Evolutionary conservation across 371 early-diverging fungal genomes (phyloP).

Genomic region (Encephalitozoon intestinalis): DNA sequence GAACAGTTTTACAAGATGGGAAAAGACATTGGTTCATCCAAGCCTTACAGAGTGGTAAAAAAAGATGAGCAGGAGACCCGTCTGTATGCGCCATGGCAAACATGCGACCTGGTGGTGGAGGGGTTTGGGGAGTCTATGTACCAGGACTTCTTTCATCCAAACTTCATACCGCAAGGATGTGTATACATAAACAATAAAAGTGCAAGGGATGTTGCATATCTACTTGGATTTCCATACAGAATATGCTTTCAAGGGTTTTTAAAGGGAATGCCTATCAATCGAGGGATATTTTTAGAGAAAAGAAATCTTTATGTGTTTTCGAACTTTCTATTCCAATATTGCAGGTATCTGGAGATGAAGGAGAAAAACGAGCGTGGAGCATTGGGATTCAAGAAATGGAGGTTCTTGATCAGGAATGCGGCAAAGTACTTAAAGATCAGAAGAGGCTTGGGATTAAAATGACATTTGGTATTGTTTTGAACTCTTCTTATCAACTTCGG

Average conservation of each 20-base stretch:
- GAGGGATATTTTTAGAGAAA: slow-evolving; percentile 42
- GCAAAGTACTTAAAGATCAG: not conserved
- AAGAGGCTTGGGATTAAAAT: not conserved
- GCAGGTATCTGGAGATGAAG: not conserved
- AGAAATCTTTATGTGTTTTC: slow-evolving; percentile 29
- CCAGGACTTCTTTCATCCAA: slow-evolving; percentile 41
- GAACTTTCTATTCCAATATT: slow-evolving; percentile 28
- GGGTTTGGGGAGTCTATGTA: slow-evolving; percentile 9
- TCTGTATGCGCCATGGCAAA: slow-evolving; percentile 44
- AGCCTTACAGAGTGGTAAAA: slow-evolving; percentile 22
- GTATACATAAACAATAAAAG: slow-evolving; percentile 35
- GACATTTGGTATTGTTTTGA: not conserved
- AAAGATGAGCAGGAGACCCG: not conserved
- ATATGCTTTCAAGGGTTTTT: slow-evolving; percentile 41
- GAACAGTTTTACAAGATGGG: slow-evolving; percentile 33
- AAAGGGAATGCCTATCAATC: not conserved
- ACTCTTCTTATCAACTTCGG: not conserved
- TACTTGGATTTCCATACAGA: slow-evolving; percentile 20
- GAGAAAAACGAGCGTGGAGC: not conserved
- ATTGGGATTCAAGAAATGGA: not conserved
- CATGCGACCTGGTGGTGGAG: slow-evolving; percentile 20
- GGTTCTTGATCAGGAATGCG: not conserved
- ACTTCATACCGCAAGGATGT: slow-evolving; percentile 37
- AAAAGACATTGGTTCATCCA: not conserved
- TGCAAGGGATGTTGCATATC: slow-evolving; percentile 9